Evolutionary conservation across 108 stramenopile species (phyloP).

Genomic region (Licmophora abbreviata): DNA sequence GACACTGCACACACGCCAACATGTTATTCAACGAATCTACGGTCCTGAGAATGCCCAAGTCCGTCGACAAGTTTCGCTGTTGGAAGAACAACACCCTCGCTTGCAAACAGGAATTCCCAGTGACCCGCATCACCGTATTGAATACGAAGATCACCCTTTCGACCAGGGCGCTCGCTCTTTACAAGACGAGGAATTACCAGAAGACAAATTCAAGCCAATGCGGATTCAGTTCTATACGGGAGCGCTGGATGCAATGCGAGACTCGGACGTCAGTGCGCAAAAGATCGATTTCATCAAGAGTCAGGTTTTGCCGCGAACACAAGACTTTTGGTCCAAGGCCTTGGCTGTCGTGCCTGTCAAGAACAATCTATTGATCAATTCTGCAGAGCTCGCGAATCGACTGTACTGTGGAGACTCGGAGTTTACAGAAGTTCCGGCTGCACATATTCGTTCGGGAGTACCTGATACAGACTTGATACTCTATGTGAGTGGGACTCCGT

Average conservation of each 20-base stretch:
- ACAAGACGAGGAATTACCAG: slow-evolving; percentile 3
- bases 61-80: slow-evolving; percentile 34
- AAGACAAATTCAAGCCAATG: slow-evolving; percentile 50
- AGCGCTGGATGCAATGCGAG: slow-evolving; percentile 42
- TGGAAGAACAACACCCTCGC: slow-evolving; percentile 53
- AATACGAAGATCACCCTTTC: slow-evolving; percentile 69
- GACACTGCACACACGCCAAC: slow-evolving; percentile 13
- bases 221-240: slow-evolving; percentile 66
- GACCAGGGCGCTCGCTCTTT: slow-evolving; percentile 16
- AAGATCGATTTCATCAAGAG: slow-evolving; percentile 73
- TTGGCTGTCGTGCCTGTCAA: slow-evolving; percentile 65
- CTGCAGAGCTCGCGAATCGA: slow-evolving; percentile 52
- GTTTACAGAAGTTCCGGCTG: slow-evolving; percentile 57
- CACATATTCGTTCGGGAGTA: slow-evolving; percentile 58
- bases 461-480: slow-evolving; percentile 56
- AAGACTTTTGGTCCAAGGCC: slow-evolving; percentile 63
- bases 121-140: slow-evolving; percentile 49
- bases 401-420: slow-evolving; percentile 74
- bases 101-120: slow-evolving; percentile 47
- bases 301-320: slow-evolving; percentile 52
- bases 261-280: slow-evolving; percentile 27
- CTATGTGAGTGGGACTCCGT: slow-evolving; percentile 66
- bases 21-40: slow-evolving; percentile 57
- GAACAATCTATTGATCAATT: slow-evolving; percentile 48
- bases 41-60: slow-evolving; percentile 38